phyloP scores from a whole-genome alignment of 768 basidiomycete species.

The Serendipita indica region DNA sequence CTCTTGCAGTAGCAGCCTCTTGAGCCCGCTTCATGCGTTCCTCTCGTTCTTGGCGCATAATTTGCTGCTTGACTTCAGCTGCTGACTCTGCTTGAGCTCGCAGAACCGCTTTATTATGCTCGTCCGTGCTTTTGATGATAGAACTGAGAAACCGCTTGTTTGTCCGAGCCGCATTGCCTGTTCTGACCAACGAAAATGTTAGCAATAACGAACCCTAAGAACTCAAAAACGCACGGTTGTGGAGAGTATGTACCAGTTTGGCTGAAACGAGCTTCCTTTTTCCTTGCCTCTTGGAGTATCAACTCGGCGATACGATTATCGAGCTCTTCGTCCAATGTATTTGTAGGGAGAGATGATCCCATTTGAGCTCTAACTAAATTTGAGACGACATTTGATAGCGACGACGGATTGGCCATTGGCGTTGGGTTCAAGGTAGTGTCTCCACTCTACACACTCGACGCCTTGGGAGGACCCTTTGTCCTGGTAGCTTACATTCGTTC shows the following conservation, averaged over 20 bases:
- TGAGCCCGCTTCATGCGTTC: slow-evolving; percentile 46
- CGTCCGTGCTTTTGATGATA: slow-evolving; percentile 88
- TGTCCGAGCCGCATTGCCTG: slow-evolving; percentile 61
- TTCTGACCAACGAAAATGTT: too few relatives aligned
- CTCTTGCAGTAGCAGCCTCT: slow-evolving; percentile 51
- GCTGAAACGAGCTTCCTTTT: slow-evolving; percentile 57
- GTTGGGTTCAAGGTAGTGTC: not conserved
- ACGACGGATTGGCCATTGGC: slow-evolving; percentile 21
- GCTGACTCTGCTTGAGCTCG: slow-evolving; percentile 24
- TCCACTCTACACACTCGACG: too few relatives aligned
- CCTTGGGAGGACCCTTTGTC: too few relatives aligned
- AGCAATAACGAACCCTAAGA: not conserved
- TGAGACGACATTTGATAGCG: slow-evolving; percentile 75
- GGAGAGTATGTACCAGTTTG: not conserved
- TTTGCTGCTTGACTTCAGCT: slow-evolving; percentile 16
- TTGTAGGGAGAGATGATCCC: slow-evolving; percentile 44
- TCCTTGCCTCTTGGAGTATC: slow-evolving; percentile 83
- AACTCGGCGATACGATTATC: slow-evolving; percentile 86
- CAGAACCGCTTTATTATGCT: slow-evolving; percentile 75
- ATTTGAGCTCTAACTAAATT: slow-evolving; percentile 64
- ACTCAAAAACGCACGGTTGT: not conserved
- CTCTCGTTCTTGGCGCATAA: slow-evolving; percentile 16
- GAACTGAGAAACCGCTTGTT: slow-evolving; percentile 32
- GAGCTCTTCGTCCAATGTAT: slow-evolving; percentile 67
- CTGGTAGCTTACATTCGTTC: too few relatives aligned